A percentile compares a stretch with the other conserved stretches of the same genome.
These are phyloP conservation scores for Colletotrichum filicis DNA, from an alignment of 2,329 filamentous ascomycete species.

Conservation along the genomic window DNA sequence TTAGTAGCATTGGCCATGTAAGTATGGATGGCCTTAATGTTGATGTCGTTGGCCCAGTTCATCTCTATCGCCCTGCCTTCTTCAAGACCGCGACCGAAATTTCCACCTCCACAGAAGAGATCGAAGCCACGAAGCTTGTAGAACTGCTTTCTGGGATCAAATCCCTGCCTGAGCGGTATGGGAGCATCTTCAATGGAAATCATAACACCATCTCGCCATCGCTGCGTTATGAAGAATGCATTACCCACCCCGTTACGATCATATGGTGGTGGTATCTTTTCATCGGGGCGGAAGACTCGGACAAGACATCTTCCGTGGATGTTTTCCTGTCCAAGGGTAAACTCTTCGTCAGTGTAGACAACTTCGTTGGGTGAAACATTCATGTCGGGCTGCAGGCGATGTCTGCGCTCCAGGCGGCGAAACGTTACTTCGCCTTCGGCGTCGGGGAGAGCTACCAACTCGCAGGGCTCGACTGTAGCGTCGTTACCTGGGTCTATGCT, in stretches of 20 bases:
- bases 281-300: conserved; percentile 58
- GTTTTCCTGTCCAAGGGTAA: conserved; percentile 46
- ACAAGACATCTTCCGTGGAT: conserved; percentile 70
- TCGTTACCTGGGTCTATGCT: conserved; percentile 41
- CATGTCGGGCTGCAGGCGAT: conserved; percentile 46
- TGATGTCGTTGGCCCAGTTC: conserved; percentile 76
- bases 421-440: conserved; percentile 51
- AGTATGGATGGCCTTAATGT: conserved; percentile 72
- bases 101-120: conserved; percentile 82
- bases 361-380: conserved; percentile 65
- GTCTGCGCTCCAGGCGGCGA: conserved; percentile 63
- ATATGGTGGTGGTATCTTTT: conserved; percentile 71
- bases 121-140: conserved; percentile 70
- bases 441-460: conserved; percentile 56
- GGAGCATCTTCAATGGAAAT: conserved; percentile 35
- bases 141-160: conserved; percentile 53
- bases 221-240: conserved; percentile 70
- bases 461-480: conserved; percentile 67
- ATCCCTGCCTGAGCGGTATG: conserved; percentile 61
- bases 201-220: conserved; percentile 35
- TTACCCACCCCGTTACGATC: conserved; percentile 72
- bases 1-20: conserved; percentile 73
- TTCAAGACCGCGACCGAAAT: conserved; percentile 80
- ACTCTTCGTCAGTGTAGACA: conserved; percentile 61
- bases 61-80: conserved; percentile 75